Base-by-base conservation (phyloP, 768 basidiomycete species). In the Podaxis sp. region DNA sequence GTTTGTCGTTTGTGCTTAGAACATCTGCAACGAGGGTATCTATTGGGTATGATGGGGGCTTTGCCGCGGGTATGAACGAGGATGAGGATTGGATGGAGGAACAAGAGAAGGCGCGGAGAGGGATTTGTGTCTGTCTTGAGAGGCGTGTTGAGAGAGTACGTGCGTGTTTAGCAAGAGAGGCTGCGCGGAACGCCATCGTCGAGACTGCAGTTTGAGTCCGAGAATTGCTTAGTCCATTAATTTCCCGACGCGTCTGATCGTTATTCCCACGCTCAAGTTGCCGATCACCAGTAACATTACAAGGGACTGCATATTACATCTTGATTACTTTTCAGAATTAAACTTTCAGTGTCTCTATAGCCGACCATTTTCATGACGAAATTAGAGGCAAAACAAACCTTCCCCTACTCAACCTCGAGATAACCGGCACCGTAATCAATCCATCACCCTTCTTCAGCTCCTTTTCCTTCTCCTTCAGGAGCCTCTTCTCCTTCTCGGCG, bases 401-500 rank as follows among this genome's bases (percentile, higher is more conserved):
- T 22, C 57, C 63, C 33, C 63, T 53, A 24, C 56, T 57, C 38
- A 57, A 15, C 38, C 25, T 63, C 36, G 51, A 59, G 27, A 59
- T 59, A 17, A 54, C 56, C 4, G 55, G 57, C 24, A 51, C 37
- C 17, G 49, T 25, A 40, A 57, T 47, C 41, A 63, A 36, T 9
- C 61, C 59, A 24, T 64, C 43, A 24, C 43, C 65, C 46, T 60
- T 63, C 51, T 40, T 56, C 19, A 58, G n/a, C 46, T 57, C 60
- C 36, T 68, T 70, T 50, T 69, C 64, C 55, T 60, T 65, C 33
- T 64, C 65, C 53, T 64, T 68, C 50, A 25, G 59, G 56, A 66
- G 61, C 46, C 71, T 55, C 9, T 68, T 66, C 29, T 65, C 66
- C 52, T 63, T 63, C 55, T 73, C 69, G 25, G 67, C 58, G 0